phyloP scores from a whole-genome alignment of 257 asterid genomes.

The Solanum etuberosum region DNA sequence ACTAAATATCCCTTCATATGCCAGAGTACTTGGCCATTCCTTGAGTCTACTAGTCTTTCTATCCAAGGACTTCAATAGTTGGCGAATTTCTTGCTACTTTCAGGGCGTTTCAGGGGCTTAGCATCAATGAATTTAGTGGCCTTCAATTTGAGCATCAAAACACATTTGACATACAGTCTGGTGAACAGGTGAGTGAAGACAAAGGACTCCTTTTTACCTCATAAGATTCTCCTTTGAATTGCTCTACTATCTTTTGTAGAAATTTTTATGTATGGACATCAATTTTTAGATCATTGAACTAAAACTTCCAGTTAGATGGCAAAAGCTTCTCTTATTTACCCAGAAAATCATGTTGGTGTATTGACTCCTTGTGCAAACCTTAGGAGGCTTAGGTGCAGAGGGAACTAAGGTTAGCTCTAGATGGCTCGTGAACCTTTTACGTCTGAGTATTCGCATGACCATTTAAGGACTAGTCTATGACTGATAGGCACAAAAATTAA shows the following conservation, averaged over 20 bases:
- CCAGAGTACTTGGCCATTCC: background rate
- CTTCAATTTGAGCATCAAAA: slow-evolving; percentile 85
- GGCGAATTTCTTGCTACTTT: slow-evolving; percentile 2
- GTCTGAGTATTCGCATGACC: background rate
- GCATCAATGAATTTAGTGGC: slow-evolving; percentile 82
- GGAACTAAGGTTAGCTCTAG: background rate
- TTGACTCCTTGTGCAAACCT: background rate
- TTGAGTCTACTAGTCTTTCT: background rate
- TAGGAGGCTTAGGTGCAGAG: background rate
- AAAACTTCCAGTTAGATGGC: background rate
- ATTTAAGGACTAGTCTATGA: background rate
- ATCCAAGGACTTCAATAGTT: background rate
- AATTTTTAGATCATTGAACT: background rate
- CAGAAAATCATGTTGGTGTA: background rate
- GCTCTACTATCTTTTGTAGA: background rate
- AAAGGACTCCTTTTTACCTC: background rate
- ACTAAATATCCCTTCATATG: background rate
- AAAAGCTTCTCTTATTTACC: background rate
- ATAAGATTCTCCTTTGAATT: background rate
- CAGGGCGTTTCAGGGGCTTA: slow-evolving; percentile 98
- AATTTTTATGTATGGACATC: background rate
- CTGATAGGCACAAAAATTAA: background rate
- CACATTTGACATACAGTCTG: slow-evolving; percentile 66
- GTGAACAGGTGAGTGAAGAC: slow-evolving; percentile 72
- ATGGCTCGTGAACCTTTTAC: background rate